phyloP scores from a whole-genome alignment of 169 alveolate species.

The Neospora caninum region DNA sequence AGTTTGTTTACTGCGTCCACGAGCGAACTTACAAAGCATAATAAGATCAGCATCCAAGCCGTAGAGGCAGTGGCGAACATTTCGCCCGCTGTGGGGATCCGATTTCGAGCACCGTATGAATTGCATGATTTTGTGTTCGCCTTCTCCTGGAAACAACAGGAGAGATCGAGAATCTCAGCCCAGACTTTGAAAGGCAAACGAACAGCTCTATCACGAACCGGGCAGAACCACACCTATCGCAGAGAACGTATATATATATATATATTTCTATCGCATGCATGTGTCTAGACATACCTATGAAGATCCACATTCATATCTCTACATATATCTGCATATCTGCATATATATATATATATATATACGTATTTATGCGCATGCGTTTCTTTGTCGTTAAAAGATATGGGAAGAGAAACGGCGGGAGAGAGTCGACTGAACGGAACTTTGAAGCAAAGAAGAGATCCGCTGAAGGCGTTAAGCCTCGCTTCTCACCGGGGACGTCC shows the following conservation, averaged over 20 bases:
- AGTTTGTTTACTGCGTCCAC: not conserved
- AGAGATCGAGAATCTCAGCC: not conserved
- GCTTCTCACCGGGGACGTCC: conserved; percentile 71
- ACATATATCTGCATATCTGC: no score
- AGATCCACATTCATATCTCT: not conserved
- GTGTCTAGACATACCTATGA: not conserved
- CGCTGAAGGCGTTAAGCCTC: no score
- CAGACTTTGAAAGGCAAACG: not conserved
- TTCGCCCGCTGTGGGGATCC: conserved; percentile 74
- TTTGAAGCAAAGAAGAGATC: no score
- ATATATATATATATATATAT: no score
- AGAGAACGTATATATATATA: not conserved
- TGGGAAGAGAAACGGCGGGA: no score
- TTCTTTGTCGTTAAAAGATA: no score
- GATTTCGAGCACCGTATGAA: conserved; percentile 90
- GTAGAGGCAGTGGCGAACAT: conserved; percentile 96
- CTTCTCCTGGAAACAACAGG: conserved; percentile 94
- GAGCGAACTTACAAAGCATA: conserved; percentile 85
- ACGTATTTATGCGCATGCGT: no score
- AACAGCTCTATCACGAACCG: not conserved
- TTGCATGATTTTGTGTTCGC: conserved; percentile 99
- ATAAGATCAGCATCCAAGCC: conserved; percentile 99
- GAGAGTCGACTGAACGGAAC: no score
- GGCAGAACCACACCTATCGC: not conserved
- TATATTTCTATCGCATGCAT: not conserved